Evolutionary conservation across 2,329 filamentous ascomycete genomes (phyloP).

Genomic region (Aquanectria penicillioides): DNA sequence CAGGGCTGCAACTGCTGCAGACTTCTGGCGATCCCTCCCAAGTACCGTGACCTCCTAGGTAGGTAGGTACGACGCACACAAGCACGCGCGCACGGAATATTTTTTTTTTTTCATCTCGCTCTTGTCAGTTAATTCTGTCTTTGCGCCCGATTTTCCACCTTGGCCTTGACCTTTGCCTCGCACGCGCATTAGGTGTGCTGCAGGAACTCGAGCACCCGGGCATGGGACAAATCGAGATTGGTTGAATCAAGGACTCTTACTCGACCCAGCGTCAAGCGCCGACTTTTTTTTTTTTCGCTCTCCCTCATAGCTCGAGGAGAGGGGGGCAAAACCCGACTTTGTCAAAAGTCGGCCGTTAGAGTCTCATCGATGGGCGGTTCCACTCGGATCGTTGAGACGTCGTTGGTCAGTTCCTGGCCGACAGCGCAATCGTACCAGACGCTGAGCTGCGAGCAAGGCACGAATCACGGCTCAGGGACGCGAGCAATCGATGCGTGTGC

Average conservation of each 20-base stretch:
- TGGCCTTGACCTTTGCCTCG: not conserved
- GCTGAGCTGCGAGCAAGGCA: constrained; percentile 2
- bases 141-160: not conserved
- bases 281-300: too few relatives aligned
- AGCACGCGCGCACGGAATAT: not conserved
- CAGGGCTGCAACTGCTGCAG: not conserved
- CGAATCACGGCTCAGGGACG: constrained; percentile 34
- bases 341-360: constrained; percentile 18
- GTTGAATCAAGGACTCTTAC: not conserved
- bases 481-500: constrained; percentile 27
- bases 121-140: not conserved
- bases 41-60: too few relatives aligned
- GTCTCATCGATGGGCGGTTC: constrained; percentile 27
- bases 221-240: not conserved
- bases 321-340: not conserved
- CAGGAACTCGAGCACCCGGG: constrained; percentile 9
- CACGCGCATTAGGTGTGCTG: not conserved
- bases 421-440: constrained; percentile 35
- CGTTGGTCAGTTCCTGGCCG: constrained; percentile 34
- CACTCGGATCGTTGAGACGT: constrained; percentile 37
- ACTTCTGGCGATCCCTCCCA: not conserved
- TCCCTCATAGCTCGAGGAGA: too few relatives aligned
- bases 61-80: constrained; percentile 6
- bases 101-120: constrained; percentile 1
- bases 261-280: not conserved